phyloP scores from a whole-genome alignment of 495 filamentous ascomycete genomes.

The Aspergillus leporis region DNA sequence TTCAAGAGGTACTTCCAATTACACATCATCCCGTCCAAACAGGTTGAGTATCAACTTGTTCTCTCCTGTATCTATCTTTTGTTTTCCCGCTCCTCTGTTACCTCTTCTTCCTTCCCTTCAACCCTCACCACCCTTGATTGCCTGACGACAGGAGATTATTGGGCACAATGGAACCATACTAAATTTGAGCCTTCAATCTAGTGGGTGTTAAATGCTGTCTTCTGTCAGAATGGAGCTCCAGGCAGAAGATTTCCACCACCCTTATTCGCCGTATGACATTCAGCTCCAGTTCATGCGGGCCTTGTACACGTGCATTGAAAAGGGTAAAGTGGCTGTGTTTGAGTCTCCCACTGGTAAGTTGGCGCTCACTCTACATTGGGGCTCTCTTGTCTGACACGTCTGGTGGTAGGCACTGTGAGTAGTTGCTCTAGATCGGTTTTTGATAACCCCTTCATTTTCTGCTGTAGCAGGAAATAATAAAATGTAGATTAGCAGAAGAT shows the following conservation, averaged over 20 bases:
- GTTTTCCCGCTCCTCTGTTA: too few relatives aligned
- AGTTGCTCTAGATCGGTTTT: not conserved
- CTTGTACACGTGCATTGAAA: conserved; percentile 78
- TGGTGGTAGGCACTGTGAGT: conserved; percentile 44
- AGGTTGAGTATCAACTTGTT: too few relatives aligned
- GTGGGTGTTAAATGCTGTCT: not conserved
- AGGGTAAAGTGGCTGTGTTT: conserved; percentile 81
- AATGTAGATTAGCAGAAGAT: not conserved
- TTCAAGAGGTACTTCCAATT: too few relatives aligned
- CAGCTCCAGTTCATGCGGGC: conserved; percentile 89
- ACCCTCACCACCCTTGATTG: too few relatives aligned
- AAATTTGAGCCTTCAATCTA: not conserved
- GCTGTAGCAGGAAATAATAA: not conserved
- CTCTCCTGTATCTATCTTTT: too few relatives aligned
- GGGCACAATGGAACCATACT: not conserved
- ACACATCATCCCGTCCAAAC: too few relatives aligned
- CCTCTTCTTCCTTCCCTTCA: too few relatives aligned
- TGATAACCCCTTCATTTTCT: not conserved
- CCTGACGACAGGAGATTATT: too few relatives aligned
- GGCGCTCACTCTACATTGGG: not conserved
- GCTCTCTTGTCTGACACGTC: conserved; percentile 14
- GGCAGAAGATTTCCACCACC: conserved; percentile 77
- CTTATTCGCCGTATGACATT: conserved; percentile 87
- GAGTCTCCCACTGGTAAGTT: conserved; percentile 83
- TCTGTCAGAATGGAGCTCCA: conserved; percentile 22